These are phyloP conservation scores for Nyctanthes arbortristis DNA, from an alignment of 257 asterid species.

Conservation along the genomic window DNA sequence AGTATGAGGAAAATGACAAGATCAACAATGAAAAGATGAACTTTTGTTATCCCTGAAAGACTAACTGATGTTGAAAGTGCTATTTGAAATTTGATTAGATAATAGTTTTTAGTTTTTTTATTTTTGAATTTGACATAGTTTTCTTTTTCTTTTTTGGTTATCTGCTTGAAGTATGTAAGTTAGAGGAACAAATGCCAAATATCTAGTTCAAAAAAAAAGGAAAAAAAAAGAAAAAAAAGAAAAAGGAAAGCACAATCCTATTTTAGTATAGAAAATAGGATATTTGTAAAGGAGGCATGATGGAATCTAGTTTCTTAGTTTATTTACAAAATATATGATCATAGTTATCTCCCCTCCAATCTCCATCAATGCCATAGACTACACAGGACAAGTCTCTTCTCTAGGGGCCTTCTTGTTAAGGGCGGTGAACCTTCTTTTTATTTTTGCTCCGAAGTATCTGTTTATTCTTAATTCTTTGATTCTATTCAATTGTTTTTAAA, in stretches of 20 bases:
- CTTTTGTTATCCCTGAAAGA: not conserved
- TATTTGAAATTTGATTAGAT: not conserved
- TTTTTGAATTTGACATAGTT: too few species aligned
- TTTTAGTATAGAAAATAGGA: conserved; percentile 2
- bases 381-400: not conserved
- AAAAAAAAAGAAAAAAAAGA: too few species aligned
- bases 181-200: not conserved
- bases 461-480: conserved; percentile 3
- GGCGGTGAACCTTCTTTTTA: not conserved
- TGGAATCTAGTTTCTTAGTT: too few species aligned
- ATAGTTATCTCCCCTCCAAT: conserved; percentile 1
- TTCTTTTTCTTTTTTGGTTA: not conserved
- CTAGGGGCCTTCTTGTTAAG: not conserved
- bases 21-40: not conserved
- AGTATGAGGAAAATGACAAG: not conserved
- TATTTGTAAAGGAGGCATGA: conserved; percentile 12
- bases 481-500: conserved; percentile 15
- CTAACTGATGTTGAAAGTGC: not conserved
- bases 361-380: conserved; percentile 6
- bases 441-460: conserved; percentile 4
- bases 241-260: not conserved
- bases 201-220: too few species aligned
- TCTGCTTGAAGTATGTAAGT: conserved; percentile 2
- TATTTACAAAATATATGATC: not conserved
- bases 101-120: too few species aligned